Percentiles rank a stretch among this genome's conserved stretches.
These are phyloP conservation scores for Eucalyptus cloeziana DNA, from an alignment of 345 rosid genomes.

Conservation along the genomic window DNA sequence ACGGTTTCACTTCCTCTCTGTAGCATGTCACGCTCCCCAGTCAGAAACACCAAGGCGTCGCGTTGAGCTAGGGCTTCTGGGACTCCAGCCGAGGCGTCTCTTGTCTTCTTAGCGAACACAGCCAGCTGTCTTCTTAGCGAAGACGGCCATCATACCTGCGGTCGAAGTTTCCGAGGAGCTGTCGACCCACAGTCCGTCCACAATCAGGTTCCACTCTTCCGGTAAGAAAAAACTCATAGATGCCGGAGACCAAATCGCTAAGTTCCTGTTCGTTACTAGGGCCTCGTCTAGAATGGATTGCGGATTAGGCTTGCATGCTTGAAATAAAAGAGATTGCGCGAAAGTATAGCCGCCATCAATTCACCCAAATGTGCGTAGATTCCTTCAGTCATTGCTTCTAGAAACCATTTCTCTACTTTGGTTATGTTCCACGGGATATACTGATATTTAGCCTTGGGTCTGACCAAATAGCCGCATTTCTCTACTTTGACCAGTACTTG, in stretches of 20 bases:
- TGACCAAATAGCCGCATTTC: too few relatives aligned
- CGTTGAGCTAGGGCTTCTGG: background rate
- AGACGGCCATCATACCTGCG: background rate
- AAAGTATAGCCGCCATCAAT: too few relatives aligned
- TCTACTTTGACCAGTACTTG: too few relatives aligned
- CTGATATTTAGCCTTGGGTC: too few relatives aligned
- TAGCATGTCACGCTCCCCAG: background rate
- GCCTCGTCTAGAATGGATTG: too few relatives aligned
- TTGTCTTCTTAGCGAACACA: background rate
- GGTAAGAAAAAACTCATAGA: background rate
- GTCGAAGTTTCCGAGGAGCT: background rate
- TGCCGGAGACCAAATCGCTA: background rate
- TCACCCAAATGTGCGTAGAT: too few relatives aligned
- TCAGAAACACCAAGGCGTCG: background rate
- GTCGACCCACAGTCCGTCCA: background rate
- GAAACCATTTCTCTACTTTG: too few relatives aligned
- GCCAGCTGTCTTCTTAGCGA: background rate
- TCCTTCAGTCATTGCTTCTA: too few relatives aligned
- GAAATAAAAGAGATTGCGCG: too few relatives aligned
- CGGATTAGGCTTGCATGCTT: too few relatives aligned
- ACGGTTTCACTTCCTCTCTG: background rate
- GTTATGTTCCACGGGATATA: too few relatives aligned
- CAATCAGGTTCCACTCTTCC: background rate
- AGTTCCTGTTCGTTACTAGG: background rate
- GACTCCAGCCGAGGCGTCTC: background rate